Percentiles rank a stretch among this genome's conserved stretches.
These are phyloP conservation scores for Wickerhamiella sergipiensis DNA, from an alignment of 805 yeast species.

Conservation along the genomic window DNA sequence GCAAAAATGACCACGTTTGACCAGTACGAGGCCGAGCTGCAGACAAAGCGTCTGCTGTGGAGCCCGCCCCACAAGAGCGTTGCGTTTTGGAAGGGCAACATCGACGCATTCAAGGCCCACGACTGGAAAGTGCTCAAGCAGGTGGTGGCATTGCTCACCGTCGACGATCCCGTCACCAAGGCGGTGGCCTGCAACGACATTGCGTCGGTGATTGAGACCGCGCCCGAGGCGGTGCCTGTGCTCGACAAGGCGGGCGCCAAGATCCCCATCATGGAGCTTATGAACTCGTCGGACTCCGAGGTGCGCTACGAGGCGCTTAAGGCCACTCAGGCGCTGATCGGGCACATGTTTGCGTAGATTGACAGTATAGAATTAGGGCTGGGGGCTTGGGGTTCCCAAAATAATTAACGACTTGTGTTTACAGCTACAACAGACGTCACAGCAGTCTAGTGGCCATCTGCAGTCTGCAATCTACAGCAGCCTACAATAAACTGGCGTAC, in stretches of 20 bases:
- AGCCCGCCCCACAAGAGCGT: constrained; percentile 84
- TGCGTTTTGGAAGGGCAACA: constrained; percentile 83
- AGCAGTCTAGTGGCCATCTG: no score
- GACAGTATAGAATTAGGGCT: background rate
- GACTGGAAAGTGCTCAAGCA: constrained; percentile 60
- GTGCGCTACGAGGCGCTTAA: constrained; percentile 90
- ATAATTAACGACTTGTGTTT: no score
- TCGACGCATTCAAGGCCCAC: constrained; percentile 58
- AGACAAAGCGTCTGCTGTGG: constrained; percentile 65
- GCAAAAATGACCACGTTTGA: constrained; percentile 80
- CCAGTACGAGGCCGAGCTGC: constrained; percentile 76
- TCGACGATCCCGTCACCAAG: constrained; percentile 25
- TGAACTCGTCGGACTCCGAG: constrained; percentile 68
- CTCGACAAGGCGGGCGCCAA: constrained; percentile 50
- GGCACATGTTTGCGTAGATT: constrained; percentile 41
- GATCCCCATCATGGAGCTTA: constrained; percentile 67
- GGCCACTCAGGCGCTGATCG: constrained; percentile 87
- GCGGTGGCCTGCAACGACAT: constrained; percentile 62
- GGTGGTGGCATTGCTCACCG: constrained; percentile 31
- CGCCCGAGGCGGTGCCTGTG: constrained; percentile 46
- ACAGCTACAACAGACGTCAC: no score
- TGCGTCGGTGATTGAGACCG: constrained; percentile 42
- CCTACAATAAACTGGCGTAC: background rate
- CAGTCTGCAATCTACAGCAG: no score
- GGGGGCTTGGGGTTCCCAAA: no score